phyloP scores from a whole-genome alignment of 2,329 filamentous ascomycete species.

The Alternaria incomplexa region DNA sequence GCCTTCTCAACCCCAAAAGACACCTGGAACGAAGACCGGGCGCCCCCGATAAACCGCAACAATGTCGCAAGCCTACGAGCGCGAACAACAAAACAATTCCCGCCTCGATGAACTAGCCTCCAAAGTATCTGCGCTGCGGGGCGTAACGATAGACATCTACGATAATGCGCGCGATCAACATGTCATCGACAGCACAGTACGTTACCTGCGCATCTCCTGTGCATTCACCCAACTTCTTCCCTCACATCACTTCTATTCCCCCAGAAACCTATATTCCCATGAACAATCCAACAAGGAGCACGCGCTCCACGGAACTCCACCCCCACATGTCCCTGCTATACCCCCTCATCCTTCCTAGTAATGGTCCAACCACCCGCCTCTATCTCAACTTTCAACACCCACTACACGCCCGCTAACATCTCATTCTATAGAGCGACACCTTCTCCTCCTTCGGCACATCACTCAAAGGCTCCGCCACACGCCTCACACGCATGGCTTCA shows the following conservation, averaged over 20 bases:
- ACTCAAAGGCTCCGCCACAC: slow-evolving; percentile 80
- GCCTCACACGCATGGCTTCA: slow-evolving; percentile 88
- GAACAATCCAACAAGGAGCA: too few relatives aligned
- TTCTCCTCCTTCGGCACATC: slow-evolving; percentile 86
- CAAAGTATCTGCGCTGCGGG: slow-evolving; percentile 90
- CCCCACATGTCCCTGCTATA: too few relatives aligned
- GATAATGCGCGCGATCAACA: slow-evolving; percentile 90
- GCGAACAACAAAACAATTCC: slow-evolving; percentile 86
- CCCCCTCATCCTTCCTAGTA: too few relatives aligned
- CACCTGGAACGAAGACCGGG: background rate
- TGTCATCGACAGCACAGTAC: slow-evolving; percentile 86
- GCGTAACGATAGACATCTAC: slow-evolving; percentile 97
- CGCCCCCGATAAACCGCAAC: slow-evolving; percentile 14
- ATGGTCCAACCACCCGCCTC: too few relatives aligned
- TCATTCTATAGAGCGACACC: slow-evolving; percentile 72
- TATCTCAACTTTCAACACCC: too few relatives aligned
- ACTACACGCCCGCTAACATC: background rate
- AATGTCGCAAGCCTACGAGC: slow-evolving; percentile 65
- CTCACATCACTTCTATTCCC: too few relatives aligned
- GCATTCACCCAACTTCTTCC: too few relatives aligned
- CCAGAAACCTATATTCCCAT: too few relatives aligned
- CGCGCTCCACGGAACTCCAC: too few relatives aligned
- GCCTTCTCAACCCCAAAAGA: background rate
- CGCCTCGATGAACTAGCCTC: slow-evolving; percentile 87
- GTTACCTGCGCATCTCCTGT: too few relatives aligned